Evolutionary conservation across 2,329 filamentous ascomycete genomes (phyloP), one percentile per base, ranked within the genome.

Genomic region (Phialemoniopsis sp.): DNA sequence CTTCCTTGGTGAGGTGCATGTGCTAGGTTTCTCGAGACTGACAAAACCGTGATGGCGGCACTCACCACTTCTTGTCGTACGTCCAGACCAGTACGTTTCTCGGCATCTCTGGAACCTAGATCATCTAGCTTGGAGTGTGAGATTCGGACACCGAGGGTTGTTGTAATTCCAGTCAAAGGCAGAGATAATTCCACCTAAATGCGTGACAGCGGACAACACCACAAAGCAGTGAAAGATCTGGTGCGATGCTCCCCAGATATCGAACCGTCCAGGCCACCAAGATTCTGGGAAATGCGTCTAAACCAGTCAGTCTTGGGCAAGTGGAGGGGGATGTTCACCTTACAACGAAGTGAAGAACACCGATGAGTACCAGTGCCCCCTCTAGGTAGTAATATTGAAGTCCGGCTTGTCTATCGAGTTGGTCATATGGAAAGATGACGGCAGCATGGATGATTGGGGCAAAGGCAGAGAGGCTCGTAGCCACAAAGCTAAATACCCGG

Each of bases 221-320:
- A 71, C 64, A 6, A 69, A 55, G 12, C 67, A 47, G 39, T 72
- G 68, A 39, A 72, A 71, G 7, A 71, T 59, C 44, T 71, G 67
- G 41, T 71, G 68, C 13, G 67, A 72, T 4, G 61, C 59, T 12
- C 66, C 64, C 45, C 56, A 64, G 26, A 67, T 61, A 46, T 72
- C 68, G 48, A 72, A 72, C 8, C 41, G 53, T 4, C 63, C 67
- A 3, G 67, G 68, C 14, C 47, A 56, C 36, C 60, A 49, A 19
- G 56, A 56, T 48, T 73, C 68, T 2, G 69, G 68, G 35, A 72
- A 62, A 33, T 62, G 56, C 8, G 55, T 60, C 67, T 69, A 36
- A 26, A 26, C 21, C 10, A 26, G 21, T 26, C 10, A 10, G 6
- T 10, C 21, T 10, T 26, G 21, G 10, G 21, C 21, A 10, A 6